Base-by-base conservation (phyloP, 2,329 filamentous ascomycete genomes). In the Fusarium sp. region DNA sequence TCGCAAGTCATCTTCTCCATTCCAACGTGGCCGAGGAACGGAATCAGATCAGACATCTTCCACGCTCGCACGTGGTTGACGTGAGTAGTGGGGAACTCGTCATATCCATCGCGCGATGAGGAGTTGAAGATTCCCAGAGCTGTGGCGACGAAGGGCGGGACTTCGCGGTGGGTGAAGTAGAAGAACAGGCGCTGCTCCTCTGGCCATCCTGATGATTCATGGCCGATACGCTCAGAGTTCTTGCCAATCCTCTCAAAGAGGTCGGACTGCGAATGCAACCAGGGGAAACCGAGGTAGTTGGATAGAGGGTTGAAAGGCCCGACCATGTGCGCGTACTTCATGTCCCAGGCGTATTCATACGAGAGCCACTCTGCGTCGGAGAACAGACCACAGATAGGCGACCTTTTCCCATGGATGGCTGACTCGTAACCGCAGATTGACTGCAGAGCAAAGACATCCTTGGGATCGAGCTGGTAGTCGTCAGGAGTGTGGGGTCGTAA, bases 291-390 rank as follows among this genome's bases (percentile, higher is more conserved):
- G 7, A 72, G 59, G 39, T 71, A 59, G 3, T 55, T 70, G 1
- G 70, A 72, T 1, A 72, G 39, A 40, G 68, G 68, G 10, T 72
- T 72, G 9, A 71, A 47, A 1, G 67, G 70, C 0, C 70, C 70
- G 2, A 72, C 70, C 70, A 72, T 72, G 20, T 72, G 49, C 6
- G 70, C 67, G 33, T 72, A 72, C 51, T 70, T 72, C 70, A 72
- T 71, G 19, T 72, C 70, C 70, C 70, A 72, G 3, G 70, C 70
- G 19, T 72, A 72, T 28, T 72, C 70, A 19, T 71, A 72, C 0
- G 70, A 72, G 2, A 72, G 47, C 70, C 70, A 72, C 35, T 72
- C 70, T 0, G 70, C 54, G 7, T 72, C 70, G 0, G 70, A 71
- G 32, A 72, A 72, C 0, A 72, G 5, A 22, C 37, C 53, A 4